phyloP scores from a whole-genome alignment of 2,329 filamentous ascomycete genomes.

The Alternaria atra region DNA sequence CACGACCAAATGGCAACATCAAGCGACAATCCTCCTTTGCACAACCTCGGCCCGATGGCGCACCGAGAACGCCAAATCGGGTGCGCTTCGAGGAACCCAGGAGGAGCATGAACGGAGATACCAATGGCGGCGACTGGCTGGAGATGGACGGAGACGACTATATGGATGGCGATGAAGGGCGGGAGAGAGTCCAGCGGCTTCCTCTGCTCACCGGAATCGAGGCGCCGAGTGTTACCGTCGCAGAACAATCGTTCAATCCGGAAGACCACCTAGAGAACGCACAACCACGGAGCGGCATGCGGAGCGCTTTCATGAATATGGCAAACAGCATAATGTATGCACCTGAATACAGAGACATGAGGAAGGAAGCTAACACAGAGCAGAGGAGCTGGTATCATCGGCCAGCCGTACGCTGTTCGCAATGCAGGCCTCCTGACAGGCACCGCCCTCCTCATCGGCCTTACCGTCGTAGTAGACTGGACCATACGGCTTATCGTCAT shows the following conservation, averaged over 20 bases:
- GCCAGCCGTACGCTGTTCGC: slow-evolving; percentile 92
- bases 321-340: slow-evolving; percentile 90
- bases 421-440: slow-evolving; percentile 89
- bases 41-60: slow-evolving; percentile 57
- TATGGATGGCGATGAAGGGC: slow-evolving; percentile 52
- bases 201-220: slow-evolving; percentile 85
- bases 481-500: slow-evolving; percentile 96
- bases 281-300: slow-evolving; percentile 84
- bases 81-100: slow-evolving; percentile 72
- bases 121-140: slow-evolving; percentile 54
- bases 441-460: slow-evolving; percentile 75
- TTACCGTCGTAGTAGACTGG: slow-evolving; percentile 94
- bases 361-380: slow-evolving; percentile 23
- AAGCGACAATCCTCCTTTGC: slow-evolving; percentile 57
- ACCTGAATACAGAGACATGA: accelerated
- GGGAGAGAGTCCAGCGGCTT: slow-evolving; percentile 61
- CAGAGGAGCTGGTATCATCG: slow-evolving; percentile 72
- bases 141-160: slow-evolving; percentile 70
- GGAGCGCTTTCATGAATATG: slow-evolving; percentile 99
- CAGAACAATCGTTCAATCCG: slow-evolving; percentile 63
- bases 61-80: slow-evolving; percentile 72
- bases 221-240: slow-evolving; percentile 79
- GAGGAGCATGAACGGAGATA: slow-evolving; percentile 48
- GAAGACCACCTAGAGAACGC: slow-evolving; percentile 68
- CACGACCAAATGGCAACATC: slow-evolving; percentile 35